phyloP scores from a whole-genome alignment of 495 filamentous ascomycete genomes.

The Lentithecium fluviatile region DNA sequence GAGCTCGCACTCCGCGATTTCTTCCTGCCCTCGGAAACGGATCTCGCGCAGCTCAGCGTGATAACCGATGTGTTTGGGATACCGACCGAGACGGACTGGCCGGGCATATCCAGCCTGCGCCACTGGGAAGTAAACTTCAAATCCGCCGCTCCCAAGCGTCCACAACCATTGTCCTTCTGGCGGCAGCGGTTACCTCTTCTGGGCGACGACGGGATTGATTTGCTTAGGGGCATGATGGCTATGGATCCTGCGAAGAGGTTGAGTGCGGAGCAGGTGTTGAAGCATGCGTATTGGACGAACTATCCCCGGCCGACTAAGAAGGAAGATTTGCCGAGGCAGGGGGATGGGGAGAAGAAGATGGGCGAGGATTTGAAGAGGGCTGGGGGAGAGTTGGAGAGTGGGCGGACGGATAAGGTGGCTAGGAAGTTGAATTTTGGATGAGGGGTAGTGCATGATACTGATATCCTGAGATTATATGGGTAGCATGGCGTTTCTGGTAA shows the following conservation, averaged over 20 bases:
- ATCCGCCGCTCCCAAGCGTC: conserved; percentile 51
- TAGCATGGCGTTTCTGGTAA: too few relatives aligned
- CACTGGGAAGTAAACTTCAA: conserved; percentile 62
- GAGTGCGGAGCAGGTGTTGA: conserved; percentile 70
- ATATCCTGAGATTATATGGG: too few relatives aligned
- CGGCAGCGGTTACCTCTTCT: conserved; percentile 75
- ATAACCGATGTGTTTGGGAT: conserved; percentile 86
- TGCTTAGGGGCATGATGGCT: conserved; percentile 79
- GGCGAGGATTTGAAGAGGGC: conserved; percentile 79
- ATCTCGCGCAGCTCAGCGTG: conserved; percentile 73
- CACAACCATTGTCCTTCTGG: conserved; percentile 48
- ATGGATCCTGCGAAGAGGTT: conserved; percentile 82
- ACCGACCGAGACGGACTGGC: conserved; percentile 93
- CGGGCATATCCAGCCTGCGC: conserved; percentile 79
- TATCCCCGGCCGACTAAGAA: conserved; percentile 83
- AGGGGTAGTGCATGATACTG: too few relatives aligned
- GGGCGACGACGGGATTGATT: conserved; percentile 76
- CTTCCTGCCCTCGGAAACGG: conserved; percentile 75
- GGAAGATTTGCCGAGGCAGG: conserved; percentile 72
- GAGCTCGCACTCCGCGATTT: conserved; percentile 82
- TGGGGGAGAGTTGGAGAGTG: conserved; percentile 62
- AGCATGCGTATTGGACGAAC: conserved; percentile 81
- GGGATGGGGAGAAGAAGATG: conserved; percentile 69
- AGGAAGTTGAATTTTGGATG: conserved; percentile 76
- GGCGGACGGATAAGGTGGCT: conserved; percentile 69